phyloP scores from a whole-genome alignment of 2,329 filamentous ascomycete species.

The Daldinia sp. region DNA sequence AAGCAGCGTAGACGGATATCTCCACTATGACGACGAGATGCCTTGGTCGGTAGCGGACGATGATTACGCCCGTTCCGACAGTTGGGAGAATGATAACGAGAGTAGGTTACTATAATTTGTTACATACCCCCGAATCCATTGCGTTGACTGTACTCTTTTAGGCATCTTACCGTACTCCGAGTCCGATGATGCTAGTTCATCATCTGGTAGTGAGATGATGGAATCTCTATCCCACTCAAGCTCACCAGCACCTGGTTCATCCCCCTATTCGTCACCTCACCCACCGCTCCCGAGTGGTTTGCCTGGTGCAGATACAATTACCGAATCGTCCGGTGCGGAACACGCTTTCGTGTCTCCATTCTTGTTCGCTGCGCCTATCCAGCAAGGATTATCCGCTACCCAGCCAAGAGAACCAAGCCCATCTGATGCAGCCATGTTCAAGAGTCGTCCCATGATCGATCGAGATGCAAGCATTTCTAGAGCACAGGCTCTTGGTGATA shows the following conservation, averaged over 20 bases:
- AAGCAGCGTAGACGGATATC: conserved; percentile 7
- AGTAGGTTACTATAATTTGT: conserved; percentile 19
- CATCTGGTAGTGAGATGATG: conserved; percentile 15
- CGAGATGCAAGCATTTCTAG: conserved; percentile 37
- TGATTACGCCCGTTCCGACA: conserved; percentile 2
- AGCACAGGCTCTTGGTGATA: conserved; percentile 48
- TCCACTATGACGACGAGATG: conserved; percentile 11
- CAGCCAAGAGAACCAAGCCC: conserved; percentile 41
- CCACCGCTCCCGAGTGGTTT: neutral
- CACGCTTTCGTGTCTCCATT: conserved; percentile 19
- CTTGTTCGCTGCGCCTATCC: conserved; percentile 5
- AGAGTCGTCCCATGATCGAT: conserved; percentile 44
- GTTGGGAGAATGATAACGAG: conserved; percentile 28
- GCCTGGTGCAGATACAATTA: neutral
- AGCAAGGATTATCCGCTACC: neutral
- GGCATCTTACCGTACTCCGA: conserved; percentile 15
- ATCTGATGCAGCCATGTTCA: conserved; percentile 46
- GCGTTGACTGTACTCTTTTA: neutral
- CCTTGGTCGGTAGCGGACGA: conserved; percentile 18
- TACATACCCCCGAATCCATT: neutral
- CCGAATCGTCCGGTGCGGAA: neutral
- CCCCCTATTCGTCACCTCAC: conserved; percentile 11
- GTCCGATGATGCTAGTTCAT: conserved; percentile 18
- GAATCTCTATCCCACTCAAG: conserved; percentile 5
- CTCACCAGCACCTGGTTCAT: conserved; percentile 1